Conservation (phyloP, 139 green algal genomes). For the Medakamo hakoo region DNA sequence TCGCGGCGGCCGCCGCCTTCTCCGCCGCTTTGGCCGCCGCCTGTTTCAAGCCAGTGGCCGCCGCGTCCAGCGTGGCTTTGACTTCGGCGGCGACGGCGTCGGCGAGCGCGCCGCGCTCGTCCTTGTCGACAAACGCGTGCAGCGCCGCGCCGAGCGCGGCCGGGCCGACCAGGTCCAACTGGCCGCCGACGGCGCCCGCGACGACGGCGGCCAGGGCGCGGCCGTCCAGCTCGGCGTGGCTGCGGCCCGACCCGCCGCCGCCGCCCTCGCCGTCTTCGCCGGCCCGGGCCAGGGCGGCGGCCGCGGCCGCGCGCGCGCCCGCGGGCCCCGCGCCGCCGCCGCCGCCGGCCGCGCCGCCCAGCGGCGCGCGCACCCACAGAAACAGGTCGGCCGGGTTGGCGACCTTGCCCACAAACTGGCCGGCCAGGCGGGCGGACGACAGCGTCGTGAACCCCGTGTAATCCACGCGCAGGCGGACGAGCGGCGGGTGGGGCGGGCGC, state of each 20-base stretch:
- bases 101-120: slow-evolving; percentile 49
- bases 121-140: slow-evolving; percentile 82
- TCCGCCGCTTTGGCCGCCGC: too few species aligned
- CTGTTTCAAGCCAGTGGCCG: slow-evolving; percentile 1
- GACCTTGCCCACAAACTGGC: slow-evolving; percentile 88
- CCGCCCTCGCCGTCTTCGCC: slow-evolving; percentile 3
- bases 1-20: background rate
- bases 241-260: background rate
- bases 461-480: slow-evolving; percentile 74
- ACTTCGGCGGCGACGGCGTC: slow-evolving; percentile 18
- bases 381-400: slow-evolving; percentile 94
- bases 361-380: slow-evolving; percentile 62
- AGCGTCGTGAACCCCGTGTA: slow-evolving; percentile 93
- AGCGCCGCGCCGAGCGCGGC: slow-evolving; percentile 35
- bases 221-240: background rate
- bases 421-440: slow-evolving; percentile 85
- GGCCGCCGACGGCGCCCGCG: background rate
- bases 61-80: slow-evolving; percentile 8
- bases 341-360: too few species aligned
- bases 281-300: background rate
- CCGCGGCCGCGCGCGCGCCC: background rate
- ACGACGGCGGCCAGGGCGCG: slow-evolving; percentile 2
- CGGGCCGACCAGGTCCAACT: background rate
- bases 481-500: slow-evolving; percentile 31
- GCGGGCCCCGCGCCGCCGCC: background rate